A percentile compares a stretch with the other conserved stretches of the same genome.
These are phyloP conservation scores for Colletotrichum truncatum DNA, from an alignment of 2,329 filamentous ascomycete genomes.

Conservation along the genomic window DNA sequence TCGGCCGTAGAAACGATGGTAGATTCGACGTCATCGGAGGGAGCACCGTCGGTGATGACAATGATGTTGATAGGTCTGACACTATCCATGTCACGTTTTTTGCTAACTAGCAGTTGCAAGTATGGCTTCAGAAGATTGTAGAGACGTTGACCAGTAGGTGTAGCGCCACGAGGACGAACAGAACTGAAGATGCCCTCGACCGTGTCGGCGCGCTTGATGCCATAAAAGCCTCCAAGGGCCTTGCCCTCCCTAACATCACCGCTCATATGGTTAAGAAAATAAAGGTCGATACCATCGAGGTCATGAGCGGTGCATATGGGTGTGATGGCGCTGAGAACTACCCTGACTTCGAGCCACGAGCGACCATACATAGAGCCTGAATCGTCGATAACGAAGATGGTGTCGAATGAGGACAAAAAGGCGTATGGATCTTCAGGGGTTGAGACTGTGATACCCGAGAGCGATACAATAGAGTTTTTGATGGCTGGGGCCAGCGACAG, in stretches of 20 bases:
- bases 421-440: constrained; percentile 73
- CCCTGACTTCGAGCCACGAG: constrained; percentile 78
- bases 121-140: constrained; percentile 79
- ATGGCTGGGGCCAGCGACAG: constrained; percentile 33
- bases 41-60: constrained; percentile 88
- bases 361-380: constrained; percentile 83
- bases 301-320: constrained; percentile 86
- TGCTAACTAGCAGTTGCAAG: constrained; percentile 52
- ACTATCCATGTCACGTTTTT: constrained; percentile 49
- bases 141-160: constrained; percentile 79
- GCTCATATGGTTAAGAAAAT: constrained; percentile 80
- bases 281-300: constrained; percentile 86
- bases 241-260: constrained; percentile 41
- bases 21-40: constrained; percentile 80
- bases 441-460: constrained; percentile 40
- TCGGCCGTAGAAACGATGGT: constrained; percentile 74
- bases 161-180: constrained; percentile 72
- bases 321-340: constrained; percentile 77
- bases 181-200: constrained; percentile 77
- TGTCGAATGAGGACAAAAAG: constrained; percentile 85
- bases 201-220: constrained; percentile 65
- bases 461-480: constrained; percentile 7
- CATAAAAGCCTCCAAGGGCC: constrained; percentile 66
- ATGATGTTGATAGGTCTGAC: constrained; percentile 90
- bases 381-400: constrained; percentile 91